Percentiles rank a stretch among this genome's conserved stretches.
phyloP scores from a whole-genome alignment of 768 basidiomycete genomes.

The Russula dissimulans region DNA sequence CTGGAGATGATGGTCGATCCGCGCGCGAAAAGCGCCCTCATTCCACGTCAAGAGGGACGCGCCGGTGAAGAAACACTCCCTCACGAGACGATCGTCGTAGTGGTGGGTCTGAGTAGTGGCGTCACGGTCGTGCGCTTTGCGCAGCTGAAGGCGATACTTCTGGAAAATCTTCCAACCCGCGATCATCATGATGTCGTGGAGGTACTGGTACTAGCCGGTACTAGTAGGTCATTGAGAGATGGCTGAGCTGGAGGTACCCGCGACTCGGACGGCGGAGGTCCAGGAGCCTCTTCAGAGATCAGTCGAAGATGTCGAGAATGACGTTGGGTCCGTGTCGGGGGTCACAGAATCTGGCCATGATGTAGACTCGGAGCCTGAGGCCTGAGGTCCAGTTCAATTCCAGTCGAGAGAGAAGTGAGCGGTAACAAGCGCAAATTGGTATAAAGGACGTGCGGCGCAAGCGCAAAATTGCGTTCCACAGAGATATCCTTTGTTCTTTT shows the following conservation, averaged over 20 bases:
- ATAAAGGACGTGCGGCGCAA: no score
- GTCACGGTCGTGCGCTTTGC: background rate
- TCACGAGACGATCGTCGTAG: no score
- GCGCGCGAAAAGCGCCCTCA: background rate
- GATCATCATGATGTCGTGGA: background rate
- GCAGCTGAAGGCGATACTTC: background rate
- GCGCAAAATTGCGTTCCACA: no score
- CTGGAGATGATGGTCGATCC: background rate
- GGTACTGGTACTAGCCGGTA: background rate
- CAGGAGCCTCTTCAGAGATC: background rate
- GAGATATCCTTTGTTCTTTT: no score
- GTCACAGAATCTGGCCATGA: constrained; percentile 1
- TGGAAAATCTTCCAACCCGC: background rate
- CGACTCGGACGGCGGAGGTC: background rate
- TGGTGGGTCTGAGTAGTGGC: background rate
- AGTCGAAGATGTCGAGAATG: background rate
- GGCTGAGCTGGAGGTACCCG: background rate
- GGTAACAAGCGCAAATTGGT: no score
- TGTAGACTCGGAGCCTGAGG: no score
- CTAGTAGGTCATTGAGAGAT: background rate
- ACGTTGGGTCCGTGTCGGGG: background rate
- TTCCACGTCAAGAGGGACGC: background rate
- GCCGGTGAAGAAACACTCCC: background rate
- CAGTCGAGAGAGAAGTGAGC: no score
- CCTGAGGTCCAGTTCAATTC: no score